Base-by-base conservation (phyloP, 768 basidiomycete genomes). In the Chlorophyllum brunneum region DNA sequence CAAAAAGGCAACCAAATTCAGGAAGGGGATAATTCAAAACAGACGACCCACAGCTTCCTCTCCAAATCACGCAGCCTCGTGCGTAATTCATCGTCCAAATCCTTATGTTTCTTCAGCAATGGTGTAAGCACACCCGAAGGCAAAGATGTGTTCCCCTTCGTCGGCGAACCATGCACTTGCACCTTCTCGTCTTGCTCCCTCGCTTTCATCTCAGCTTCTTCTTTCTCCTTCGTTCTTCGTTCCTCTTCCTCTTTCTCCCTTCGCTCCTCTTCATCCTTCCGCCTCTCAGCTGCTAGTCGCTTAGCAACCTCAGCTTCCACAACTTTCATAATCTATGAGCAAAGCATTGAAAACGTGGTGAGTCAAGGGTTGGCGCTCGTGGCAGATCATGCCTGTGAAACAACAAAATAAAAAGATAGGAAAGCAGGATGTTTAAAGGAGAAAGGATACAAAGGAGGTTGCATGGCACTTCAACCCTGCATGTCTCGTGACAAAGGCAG, bases 221-320 rank as follows among this genome's bases (percentile, higher is more conserved):
- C 64, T 34, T 63, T 64, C 52, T 74, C 73, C 48, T 56, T 65
- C 47, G 58, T 61, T 51, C 66, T 59, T 48, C 67, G 63, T 53
- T 70, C 67, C 59, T 65, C 62, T 58, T 70, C 68, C 36, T 73
- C 70, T 15, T 67, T 68, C 55, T n/a, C 61, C 53, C 66, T 59
- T 48, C 67, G 63, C 54, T 70, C 67, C 59, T 65, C 62, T 58
- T 70, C 68, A 38, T 73, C 70, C 13, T 67, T 68, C 55, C 77
- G 74, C 36, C 72, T 67, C 62, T 78, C 77, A 42, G 71, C 51
- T 10, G 51, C 83, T 44, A 92, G 66, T 24, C 86, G 77, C 55
- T 84, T 73, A 13, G 82, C 79, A 48, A 87, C 87, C 63, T 91
- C 86, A 9, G 72, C 76, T 70, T 91, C 87, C 26, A 91, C 88